A percentile compares a stretch with the other conserved stretches of the same genome.
Evolutionary conservation across 805 yeast genomes (phyloP).

Genomic region (Schwanniomyces sp.): DNA sequence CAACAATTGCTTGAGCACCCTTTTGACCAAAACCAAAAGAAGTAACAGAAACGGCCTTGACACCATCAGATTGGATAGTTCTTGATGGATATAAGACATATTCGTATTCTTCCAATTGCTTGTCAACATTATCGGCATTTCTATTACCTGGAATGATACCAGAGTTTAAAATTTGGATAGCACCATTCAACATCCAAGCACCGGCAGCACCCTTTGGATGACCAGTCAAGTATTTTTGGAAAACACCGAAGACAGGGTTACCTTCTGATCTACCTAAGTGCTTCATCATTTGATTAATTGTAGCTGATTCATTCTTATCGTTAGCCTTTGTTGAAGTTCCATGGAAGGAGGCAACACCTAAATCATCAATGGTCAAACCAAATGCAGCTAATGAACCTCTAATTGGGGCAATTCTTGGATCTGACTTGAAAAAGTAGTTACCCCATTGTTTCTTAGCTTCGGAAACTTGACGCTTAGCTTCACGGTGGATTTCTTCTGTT

Average conservation of each 20-base stretch:
- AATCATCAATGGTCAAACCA: conserved; percentile 90
- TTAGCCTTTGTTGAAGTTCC: conserved; percentile 99
- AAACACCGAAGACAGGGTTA: conserved; percentile 95
- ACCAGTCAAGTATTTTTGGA: conserved; percentile 99
- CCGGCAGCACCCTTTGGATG: conserved; percentile 99
- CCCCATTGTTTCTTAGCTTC: conserved; percentile 95
- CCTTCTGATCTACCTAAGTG: conserved; percentile 97
- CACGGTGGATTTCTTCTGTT: conserved; percentile 81
- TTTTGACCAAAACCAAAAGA: conserved; percentile 99
- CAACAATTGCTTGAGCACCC: conserved; percentile 93
- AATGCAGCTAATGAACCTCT: conserved; percentile 96
- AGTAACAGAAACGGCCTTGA: conserved; percentile 94
- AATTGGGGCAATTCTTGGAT: conserved; percentile 93
- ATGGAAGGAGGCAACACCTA: conserved; percentile 97
- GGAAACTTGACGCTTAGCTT: conserved; percentile 78
- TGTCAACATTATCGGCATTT: conserved; percentile 96
- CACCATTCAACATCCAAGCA: conserved; percentile 99
- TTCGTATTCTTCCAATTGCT: conserved; percentile 75
- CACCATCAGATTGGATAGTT: conserved; percentile 90
- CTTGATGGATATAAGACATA: conserved; percentile 93
- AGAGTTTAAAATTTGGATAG: conserved; percentile 83
- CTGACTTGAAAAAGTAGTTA: conserved; percentile 86
- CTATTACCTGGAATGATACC: conserved; percentile 98
- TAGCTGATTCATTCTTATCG: conserved; percentile 95
- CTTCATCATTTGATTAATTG: conserved; percentile 87